Evolutionary conservation across 345 rosid genomes (phyloP).

Genomic region (Corymbia maculata): DNA sequence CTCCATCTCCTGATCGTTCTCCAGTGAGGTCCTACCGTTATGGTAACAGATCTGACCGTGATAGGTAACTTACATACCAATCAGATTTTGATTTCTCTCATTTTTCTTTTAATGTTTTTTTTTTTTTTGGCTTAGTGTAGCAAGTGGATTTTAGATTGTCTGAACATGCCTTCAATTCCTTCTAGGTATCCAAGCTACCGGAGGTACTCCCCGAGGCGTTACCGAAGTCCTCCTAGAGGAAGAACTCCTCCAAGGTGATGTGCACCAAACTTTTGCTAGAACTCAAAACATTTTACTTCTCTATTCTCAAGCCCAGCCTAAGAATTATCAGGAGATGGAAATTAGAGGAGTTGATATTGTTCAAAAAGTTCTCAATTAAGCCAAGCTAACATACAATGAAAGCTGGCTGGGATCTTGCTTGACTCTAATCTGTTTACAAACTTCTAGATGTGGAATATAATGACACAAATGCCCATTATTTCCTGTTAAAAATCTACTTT

Average conservation of each 20-base stretch:
- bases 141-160: neutral
- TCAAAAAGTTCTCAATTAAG: neutral
- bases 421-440: neutral
- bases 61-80: constrained; percentile 32
- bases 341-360: neutral
- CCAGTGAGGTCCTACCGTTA: constrained; percentile 68
- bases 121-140: neutral
- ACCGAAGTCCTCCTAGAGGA: constrained; percentile 70
- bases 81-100: neutral
- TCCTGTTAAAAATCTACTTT: neutral
- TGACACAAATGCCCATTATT: neutral
- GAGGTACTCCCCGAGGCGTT: constrained; percentile 90
- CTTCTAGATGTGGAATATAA: neutral
- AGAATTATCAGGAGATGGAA: neutral
- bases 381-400: neutral
- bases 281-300: neutral
- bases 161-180: neutral
- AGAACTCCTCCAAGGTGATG: constrained; percentile 80
- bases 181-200: constrained; percentile 56
- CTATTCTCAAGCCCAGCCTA: neutral
- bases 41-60: constrained; percentile 36
- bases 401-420: neutral
- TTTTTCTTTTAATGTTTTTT: too few relatives aligned
- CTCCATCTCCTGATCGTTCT: constrained; percentile 86
- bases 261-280: neutral